Percentiles rank a stretch among this genome's conserved stretches.
Evolutionary conservation across 2,329 filamentous ascomycete species (phyloP).

Genomic region (Helminthosporium solani): DNA sequence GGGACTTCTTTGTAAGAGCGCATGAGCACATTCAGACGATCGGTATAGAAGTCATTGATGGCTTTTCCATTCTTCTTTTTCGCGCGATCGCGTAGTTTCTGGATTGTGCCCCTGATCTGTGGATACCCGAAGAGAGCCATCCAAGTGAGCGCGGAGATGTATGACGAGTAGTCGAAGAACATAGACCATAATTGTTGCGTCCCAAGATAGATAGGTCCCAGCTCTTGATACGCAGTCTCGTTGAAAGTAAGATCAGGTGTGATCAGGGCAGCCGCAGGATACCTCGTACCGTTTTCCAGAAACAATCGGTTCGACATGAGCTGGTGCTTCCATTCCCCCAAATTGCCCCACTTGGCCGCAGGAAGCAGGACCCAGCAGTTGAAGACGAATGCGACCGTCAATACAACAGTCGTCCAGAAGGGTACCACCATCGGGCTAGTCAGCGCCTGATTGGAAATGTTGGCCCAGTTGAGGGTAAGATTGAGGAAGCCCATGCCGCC

Average conservation of each 20-base stretch:
- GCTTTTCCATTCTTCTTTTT: slow-evolving; percentile 23
- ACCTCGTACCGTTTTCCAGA: slow-evolving; percentile 50
- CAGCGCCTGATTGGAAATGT: slow-evolving; percentile 51
- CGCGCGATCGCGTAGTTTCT: slow-evolving; percentile 44
- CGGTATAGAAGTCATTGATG: slow-evolving; percentile 58
- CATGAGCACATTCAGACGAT: slow-evolving; percentile 61
- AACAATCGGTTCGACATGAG: slow-evolving; percentile 62
- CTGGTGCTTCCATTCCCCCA: slow-evolving; percentile 54
- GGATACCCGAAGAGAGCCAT: slow-evolving; percentile 57
- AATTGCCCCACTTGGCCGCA: slow-evolving; percentile 58
- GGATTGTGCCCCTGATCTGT: slow-evolving; percentile 49
- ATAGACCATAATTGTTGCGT: slow-evolving; percentile 59
- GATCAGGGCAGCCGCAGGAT: slow-evolving; percentile 48
- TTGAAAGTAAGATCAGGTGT: slow-evolving; percentile 52
- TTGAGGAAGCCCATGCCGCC: slow-evolving; percentile 64
- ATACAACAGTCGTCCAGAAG: slow-evolving; percentile 60
- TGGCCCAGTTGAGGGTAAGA: slow-evolving; percentile 62
- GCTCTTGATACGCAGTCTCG: slow-evolving; percentile 46
- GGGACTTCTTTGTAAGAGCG: slow-evolving; percentile 60
- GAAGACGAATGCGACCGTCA: slow-evolving; percentile 57
- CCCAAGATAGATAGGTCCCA: slow-evolving; percentile 60
- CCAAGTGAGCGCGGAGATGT: slow-evolving; percentile 60
- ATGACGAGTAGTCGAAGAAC: slow-evolving; percentile 63
- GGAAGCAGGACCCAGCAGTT: slow-evolving; percentile 62
- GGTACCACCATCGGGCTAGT: slow-evolving; percentile 54